Conservation (phyloP, 106 monocot genomes). For the Chionographis japonica region DNA sequence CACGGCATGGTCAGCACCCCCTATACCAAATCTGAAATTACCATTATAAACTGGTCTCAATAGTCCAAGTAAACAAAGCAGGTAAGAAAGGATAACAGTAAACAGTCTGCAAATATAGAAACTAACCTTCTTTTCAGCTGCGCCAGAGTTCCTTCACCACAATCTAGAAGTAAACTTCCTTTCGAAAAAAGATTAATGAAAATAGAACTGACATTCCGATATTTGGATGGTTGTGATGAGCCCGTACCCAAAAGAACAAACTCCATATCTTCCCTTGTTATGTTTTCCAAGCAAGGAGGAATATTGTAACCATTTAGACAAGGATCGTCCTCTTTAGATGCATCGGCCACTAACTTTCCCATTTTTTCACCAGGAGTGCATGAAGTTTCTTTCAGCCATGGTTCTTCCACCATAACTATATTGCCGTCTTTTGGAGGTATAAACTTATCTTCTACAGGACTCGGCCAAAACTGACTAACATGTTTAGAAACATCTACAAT, state of each 20-base stretch:
- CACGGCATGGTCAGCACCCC: constrained; percentile 79
- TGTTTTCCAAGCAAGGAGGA: constrained; percentile 73
- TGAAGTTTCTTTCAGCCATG: constrained; percentile 54
- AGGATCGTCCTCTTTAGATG: constrained; percentile 16
- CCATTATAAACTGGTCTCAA: neutral
- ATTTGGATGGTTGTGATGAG: constrained; percentile 96
- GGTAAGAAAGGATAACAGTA: neutral
- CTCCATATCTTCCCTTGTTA: constrained; percentile 96
- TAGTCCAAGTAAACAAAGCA: neutral
- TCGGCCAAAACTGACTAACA: constrained; percentile 48
- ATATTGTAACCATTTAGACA: constrained; percentile 26
- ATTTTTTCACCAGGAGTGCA: constrained; percentile 4
- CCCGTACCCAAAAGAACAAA: constrained; percentile 87
- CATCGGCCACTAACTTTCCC: constrained; percentile 11
- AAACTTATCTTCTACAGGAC: constrained; percentile 18
- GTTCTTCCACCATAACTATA: constrained; percentile 62
- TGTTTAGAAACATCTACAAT: constrained; percentile 52
- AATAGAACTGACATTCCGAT: constrained; percentile 94
- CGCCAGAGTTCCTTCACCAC: constrained; percentile 93
- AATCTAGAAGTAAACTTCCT: constrained; percentile 94
- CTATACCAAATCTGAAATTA: constrained; percentile 72
- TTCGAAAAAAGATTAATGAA: constrained; percentile 80
- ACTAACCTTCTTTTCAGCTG: constrained; percentile 90
- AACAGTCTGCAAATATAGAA: constrained; percentile 3
- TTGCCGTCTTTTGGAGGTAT: constrained; percentile 14